A percentile compares a stretch with the other conserved stretches of the same genome.
These are phyloP conservation scores for Begonia peltatifolia DNA, from an alignment of 306 rosid genomes.

Conservation along the genomic window DNA sequence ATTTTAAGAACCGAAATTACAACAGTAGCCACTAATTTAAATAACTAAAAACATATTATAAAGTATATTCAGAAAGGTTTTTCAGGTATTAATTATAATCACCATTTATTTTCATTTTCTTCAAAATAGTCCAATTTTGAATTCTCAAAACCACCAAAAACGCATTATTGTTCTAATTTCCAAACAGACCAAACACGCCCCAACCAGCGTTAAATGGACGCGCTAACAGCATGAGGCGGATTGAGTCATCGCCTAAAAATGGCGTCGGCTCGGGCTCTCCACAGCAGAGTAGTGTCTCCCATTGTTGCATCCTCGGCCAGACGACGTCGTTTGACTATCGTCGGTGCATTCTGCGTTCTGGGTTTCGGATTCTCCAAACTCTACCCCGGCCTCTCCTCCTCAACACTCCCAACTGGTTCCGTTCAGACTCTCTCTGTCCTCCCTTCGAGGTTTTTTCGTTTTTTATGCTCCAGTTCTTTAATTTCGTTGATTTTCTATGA, in stretches of 20 bases:
- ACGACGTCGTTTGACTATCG: slow-evolving; percentile 72
- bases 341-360: slow-evolving; percentile 66
- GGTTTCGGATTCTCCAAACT: slow-evolving; percentile 55
- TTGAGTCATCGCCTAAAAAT: slow-evolving; percentile 12
- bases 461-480: not conserved
- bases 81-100: no score
- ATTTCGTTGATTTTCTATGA: not conserved
- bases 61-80: no score
- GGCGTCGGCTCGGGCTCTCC: slow-evolving; percentile 28
- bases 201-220: not conserved
- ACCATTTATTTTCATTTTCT: no score
- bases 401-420: slow-evolving; percentile 35
- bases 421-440: slow-evolving; percentile 35
- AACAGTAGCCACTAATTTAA: no score
- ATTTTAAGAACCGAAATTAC: no score
- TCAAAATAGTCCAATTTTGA: no score
- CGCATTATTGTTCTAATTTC: no score
- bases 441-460: slow-evolving; percentile 23
- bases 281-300: slow-evolving; percentile 13
- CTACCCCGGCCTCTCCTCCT: slow-evolving; percentile 18
- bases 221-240: not conserved
- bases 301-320: slow-evolving; percentile 16
- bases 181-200: no score
- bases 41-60: no score
- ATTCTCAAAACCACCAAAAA: no score